phyloP scores from a whole-genome alignment of 768 basidiomycete species.

The Kwoniella europaea region DNA sequence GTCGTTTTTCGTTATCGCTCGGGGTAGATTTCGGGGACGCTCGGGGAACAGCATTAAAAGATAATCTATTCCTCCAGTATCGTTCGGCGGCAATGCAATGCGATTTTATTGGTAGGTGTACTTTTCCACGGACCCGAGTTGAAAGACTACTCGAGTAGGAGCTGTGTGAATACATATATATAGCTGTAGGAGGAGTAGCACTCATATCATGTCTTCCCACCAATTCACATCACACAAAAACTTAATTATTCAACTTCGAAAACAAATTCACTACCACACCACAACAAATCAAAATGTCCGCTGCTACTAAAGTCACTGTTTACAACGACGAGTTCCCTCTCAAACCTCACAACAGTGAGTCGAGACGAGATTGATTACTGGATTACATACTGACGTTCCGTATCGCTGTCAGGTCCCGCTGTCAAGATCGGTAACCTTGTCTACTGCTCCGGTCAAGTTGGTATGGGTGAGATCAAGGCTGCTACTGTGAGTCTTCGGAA shows the following conservation, averaged over 20 bases:
- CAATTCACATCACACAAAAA: too few relatives aligned
- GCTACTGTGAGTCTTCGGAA: slow-evolving; percentile 41
- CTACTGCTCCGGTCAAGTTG: slow-evolving; percentile 50
- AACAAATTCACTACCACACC: not conserved
- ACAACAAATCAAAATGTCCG: slow-evolving; percentile 1
- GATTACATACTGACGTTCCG: not conserved
- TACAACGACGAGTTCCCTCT: slow-evolving; percentile 8
- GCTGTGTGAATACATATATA: not conserved
- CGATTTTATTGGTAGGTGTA: not conserved
- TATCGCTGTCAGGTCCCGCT: slow-evolving; percentile 27
- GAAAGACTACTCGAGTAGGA: not conserved
- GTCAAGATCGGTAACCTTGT: slow-evolving; percentile 49
- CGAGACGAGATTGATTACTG: not conserved
- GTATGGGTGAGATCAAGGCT: slow-evolving; percentile 43
- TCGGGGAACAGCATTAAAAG: not conserved
- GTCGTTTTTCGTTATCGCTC: not conserved
- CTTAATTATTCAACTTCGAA: not conserved
- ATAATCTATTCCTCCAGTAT: not conserved
- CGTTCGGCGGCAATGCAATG: not conserved
- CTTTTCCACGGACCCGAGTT: not conserved
- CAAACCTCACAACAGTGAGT: slow-evolving; percentile 12
- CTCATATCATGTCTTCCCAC: too few relatives aligned
- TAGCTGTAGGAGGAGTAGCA: not conserved
- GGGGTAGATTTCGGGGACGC: not conserved
- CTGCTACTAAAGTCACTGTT: slow-evolving; percentile 4